Evolutionary conservation across 2,329 filamentous ascomycete genomes (phyloP), one percentile per base, ranked within the genome.

Genomic region (Aspergillus pseudoterreus): DNA sequence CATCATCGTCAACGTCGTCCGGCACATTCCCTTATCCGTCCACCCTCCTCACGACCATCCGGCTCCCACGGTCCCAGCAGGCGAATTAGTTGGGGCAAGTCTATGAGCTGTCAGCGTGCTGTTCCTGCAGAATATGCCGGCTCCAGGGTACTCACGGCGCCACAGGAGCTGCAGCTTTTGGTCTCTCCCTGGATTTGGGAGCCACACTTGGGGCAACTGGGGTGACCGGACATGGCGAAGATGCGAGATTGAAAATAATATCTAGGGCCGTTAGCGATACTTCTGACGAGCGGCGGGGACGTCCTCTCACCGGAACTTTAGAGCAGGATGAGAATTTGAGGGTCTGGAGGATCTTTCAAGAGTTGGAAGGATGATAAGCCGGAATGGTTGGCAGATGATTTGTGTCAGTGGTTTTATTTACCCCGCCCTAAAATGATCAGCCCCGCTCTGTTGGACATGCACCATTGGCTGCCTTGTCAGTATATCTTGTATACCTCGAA

Each of bases 101-200:
- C 57, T 63, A 53, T 41, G 32, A 27, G 6, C 36, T 22, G 36
- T 50, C 38, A 59, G 48, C 35, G 17, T 27, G 35, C 14, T 38
- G 35, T 30, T 8, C 35, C 14, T n/a, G 15, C 35, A 38, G 14
- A 6, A n/a, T 2, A 19, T 19, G 6, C 19, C 14, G 14, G 43
- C 10, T 6, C 6, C 38, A 38, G 30, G 42, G 19, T 30, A 49
- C 21, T 39, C 53, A 67, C 64, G 54, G 56, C 61, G 47, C 64
- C 64, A 49, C 65, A 68, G 30, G 63, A 57, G 41, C 6, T 17
- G 50, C 65, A 68, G 33, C 56, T 64, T 62, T 68, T 68, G 11
- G n/a, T 59, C 11, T 59, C 60, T 36, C 63, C 59, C 4, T 50
- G 11, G 47, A 68, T 64, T 33, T 49, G 36, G 35, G 60, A 56